Conservation (phyloP, 768 basidiomycete species). For the Daedaleopsis sinensis region DNA sequence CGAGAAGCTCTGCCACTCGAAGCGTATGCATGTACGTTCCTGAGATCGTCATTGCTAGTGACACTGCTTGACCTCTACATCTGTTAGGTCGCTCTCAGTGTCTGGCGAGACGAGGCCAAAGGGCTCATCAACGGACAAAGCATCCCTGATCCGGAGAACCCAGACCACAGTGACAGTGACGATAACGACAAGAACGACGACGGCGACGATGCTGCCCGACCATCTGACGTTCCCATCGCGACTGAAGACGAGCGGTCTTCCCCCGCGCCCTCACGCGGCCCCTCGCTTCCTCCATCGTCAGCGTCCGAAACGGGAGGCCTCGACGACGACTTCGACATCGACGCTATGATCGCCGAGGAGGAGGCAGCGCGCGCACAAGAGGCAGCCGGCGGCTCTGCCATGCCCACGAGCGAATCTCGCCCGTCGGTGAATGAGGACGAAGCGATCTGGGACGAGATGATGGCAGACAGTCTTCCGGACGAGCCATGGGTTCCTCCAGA, state of each 20-base stretch:
- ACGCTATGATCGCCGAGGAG: conserved; percentile 51
- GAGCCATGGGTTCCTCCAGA: conserved; percentile 12
- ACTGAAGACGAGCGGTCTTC: conserved; percentile 20
- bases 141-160: conserved; percentile 33
- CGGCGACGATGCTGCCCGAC: conserved; percentile 8
- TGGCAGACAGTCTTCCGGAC: conserved; percentile 17
- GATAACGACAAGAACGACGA: conserved; percentile 22
- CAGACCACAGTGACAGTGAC: conserved; percentile 30
- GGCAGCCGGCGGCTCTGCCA: not conserved
- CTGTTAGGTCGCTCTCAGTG: conserved; percentile 65
- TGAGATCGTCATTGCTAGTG: not conserved
- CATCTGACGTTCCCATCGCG: conserved; percentile 9
- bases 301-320: conserved; percentile 35
- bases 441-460: conserved; percentile 30
- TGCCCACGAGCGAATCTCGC: not conserved
- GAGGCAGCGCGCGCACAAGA: conserved; percentile 29
- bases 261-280: conserved; percentile 40
- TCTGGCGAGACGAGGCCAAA: conserved; percentile 74
- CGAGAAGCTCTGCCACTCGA: conserved; percentile 87
- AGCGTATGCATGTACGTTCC: conserved; percentile 76
- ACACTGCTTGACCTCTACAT: not conserved
- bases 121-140: conserved; percentile 43
- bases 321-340: conserved; percentile 52
- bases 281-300: conserved; percentile 43
- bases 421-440: conserved; percentile 20